Evolutionary conservation across 2,329 filamentous ascomycete species (phyloP).

Genomic region (Trichocomaceae sp.): DNA sequence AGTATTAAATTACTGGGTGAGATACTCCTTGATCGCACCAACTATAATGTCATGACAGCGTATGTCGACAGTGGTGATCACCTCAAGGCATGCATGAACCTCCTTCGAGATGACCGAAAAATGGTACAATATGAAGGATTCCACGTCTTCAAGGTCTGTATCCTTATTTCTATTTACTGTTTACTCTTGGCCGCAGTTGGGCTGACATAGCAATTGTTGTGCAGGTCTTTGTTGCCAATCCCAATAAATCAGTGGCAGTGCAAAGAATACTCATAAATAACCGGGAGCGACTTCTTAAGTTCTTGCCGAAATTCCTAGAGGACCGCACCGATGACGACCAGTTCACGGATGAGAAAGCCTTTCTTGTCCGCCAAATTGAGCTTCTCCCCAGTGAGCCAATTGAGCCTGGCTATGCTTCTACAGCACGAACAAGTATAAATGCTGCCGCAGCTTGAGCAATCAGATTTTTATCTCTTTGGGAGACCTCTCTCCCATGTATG

Average conservation of each 20-base stretch:
- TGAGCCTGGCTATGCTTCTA: conserved; percentile 26
- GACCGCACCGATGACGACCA: conserved; percentile 96
- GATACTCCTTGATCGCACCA: conserved; percentile 86
- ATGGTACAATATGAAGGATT: conserved; percentile 99
- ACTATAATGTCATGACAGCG: conserved; percentile 96
- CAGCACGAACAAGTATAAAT: conserved; percentile 18
- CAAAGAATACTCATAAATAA: conserved; percentile 97
- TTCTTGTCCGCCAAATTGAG: conserved; percentile 88
- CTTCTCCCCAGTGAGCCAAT: conserved; percentile 38
- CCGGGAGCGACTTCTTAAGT: conserved; percentile 79
- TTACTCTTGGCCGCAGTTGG: not conserved
- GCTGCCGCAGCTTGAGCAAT: conserved; percentile 21
- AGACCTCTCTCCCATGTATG: not conserved
- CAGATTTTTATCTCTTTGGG: not conserved
- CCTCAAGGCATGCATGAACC: conserved; percentile 96
- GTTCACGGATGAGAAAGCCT: conserved; percentile 96
- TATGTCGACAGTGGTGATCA: conserved; percentile 95
- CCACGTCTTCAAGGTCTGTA: conserved; percentile 82
- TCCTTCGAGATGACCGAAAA: conserved; percentile 87
- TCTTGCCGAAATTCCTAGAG: conserved; percentile 85
- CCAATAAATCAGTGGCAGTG: conserved; percentile 93
- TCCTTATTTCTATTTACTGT: not conserved
- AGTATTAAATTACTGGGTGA: conserved; percentile 96
- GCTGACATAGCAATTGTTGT: conserved; percentile 18
- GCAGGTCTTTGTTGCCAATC: conserved; percentile 92